Evolutionary conservation across 192 early-diverging fungal species (phyloP).

Genomic region (Backusella macrospora): DNA sequence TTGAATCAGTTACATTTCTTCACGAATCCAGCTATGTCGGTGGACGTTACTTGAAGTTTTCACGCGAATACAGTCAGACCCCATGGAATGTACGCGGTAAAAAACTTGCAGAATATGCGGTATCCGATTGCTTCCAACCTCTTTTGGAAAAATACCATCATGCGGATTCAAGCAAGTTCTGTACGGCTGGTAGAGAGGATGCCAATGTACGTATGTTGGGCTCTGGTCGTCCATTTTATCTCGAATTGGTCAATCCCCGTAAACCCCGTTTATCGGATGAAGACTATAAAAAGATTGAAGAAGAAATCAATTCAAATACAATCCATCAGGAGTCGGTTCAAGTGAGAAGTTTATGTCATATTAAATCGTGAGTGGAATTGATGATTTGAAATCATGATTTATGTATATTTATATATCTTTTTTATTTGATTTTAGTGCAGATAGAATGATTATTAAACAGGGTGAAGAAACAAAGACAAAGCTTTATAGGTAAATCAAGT

Average conservation of each 20-base stretch:
- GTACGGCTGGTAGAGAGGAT: slow-evolving; percentile 89
- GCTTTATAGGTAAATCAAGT: slow-evolving; percentile 52
- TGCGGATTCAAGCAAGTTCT: slow-evolving; percentile 76
- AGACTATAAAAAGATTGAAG: slow-evolving; percentile 51
- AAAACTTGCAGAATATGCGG: slow-evolving; percentile 70
- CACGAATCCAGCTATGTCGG: slow-evolving; percentile 65
- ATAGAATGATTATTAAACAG: slow-evolving; percentile 67
- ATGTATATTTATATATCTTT: background rate
- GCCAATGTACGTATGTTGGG: slow-evolving; percentile 95
- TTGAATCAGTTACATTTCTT: slow-evolving; percentile 45
- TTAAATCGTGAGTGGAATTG: slow-evolving; percentile 41
- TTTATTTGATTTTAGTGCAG: slow-evolving; percentile 38
- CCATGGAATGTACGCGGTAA: slow-evolving; percentile 77
- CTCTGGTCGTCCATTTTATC: slow-evolving; percentile 88
- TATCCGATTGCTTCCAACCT: slow-evolving; percentile 77
- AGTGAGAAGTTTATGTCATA: slow-evolving; percentile 49
- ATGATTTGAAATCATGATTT: background rate
- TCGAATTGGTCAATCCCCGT: slow-evolving; percentile 84
- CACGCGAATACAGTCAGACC: slow-evolving; percentile 81
- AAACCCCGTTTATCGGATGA: slow-evolving; percentile 40
- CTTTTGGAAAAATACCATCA: slow-evolving; percentile 58
- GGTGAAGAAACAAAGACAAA: slow-evolving; percentile 79
- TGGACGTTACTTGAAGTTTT: slow-evolving; percentile 73
- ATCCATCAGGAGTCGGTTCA: slow-evolving; percentile 56
- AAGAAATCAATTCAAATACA: slow-evolving; percentile 34